Conservation (phyloP, 768 basidiomycete species). For the Porphyrellus cyaneotinctus region DNA sequence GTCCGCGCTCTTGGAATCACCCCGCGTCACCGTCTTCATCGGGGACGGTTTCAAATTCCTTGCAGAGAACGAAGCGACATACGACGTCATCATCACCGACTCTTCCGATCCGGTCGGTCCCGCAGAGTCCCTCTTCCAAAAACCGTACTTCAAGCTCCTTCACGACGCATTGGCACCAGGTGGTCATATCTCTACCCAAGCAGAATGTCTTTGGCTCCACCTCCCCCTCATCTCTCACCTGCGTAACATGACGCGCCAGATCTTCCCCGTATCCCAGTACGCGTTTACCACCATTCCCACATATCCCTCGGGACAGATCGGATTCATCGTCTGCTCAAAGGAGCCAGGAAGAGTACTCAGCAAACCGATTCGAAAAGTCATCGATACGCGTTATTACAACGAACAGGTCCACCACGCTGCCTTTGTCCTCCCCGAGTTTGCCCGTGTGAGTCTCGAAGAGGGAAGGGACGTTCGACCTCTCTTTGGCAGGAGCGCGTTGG, state of each 20-base stretch:
- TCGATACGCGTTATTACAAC: constrained; percentile 81
- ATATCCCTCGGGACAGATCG: constrained; percentile 98
- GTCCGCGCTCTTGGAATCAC: constrained; percentile 75
- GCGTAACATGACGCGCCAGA: constrained; percentile 55
- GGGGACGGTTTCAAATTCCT: constrained; percentile 99
- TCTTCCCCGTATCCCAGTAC: constrained; percentile 85
- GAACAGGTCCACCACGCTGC: constrained; percentile 72
- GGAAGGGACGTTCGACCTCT: constrained; percentile 65
- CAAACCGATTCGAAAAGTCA: constrained; percentile 68
- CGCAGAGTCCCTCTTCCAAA: constrained; percentile 90
- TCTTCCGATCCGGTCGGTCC: constrained; percentile 98
- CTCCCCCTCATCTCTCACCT: constrained; percentile 80
- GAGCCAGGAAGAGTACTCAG: constrained; percentile 64
- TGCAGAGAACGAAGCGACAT: constrained; percentile 75
- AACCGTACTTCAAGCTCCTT: constrained; percentile 94
- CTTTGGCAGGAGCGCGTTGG: constrained; percentile 63
- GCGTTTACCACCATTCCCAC: constrained; percentile 97
- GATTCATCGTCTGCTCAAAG: constrained; percentile 88
- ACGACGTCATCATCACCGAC: constrained; percentile 98
- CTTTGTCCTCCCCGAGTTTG: constrained; percentile 94
- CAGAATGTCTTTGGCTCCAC: constrained; percentile 94
- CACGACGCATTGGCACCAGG: constrained; percentile 86
- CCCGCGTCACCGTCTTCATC: constrained; percentile 78
- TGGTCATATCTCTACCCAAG: constrained; percentile 93
- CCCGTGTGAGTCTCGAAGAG: constrained; percentile 67